phyloP scores from a whole-genome alignment of 345 rosid genomes.

The Camelina laxa region DNA sequence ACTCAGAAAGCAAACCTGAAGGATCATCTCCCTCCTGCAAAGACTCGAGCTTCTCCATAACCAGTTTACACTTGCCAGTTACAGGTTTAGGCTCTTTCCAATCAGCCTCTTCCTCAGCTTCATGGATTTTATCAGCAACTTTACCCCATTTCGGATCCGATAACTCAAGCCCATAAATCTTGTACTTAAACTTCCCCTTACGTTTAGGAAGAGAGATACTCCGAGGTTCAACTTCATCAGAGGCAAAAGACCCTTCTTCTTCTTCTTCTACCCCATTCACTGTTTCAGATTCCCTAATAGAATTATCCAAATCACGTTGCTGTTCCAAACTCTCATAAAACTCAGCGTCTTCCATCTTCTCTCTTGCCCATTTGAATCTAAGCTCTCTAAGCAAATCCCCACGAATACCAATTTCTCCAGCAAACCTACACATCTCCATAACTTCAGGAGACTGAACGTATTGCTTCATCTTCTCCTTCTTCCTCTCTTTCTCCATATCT shows the following conservation, averaged over 20 bases:
- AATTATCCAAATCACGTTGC: constrained; percentile 49
- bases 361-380: constrained; percentile 86
- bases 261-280: constrained; percentile 36
- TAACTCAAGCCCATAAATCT: constrained; percentile 91
- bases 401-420: constrained; percentile 84
- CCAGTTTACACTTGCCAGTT: constrained; percentile 70
- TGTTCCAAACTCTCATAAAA: constrained; percentile 62
- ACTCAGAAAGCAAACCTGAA: constrained; percentile 64
- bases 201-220: constrained; percentile 75
- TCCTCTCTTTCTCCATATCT: constrained; percentile 83
- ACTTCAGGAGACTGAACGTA: constrained; percentile 76
- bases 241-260: constrained; percentile 34
- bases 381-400: constrained; percentile 92
- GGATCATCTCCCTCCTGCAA: constrained; percentile 72
- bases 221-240: constrained; percentile 44
- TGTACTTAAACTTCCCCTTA: constrained; percentile 80
- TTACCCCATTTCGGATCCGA: constrained; percentile 82
- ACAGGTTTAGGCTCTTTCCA: constrained; percentile 76
- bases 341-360: constrained; percentile 86
- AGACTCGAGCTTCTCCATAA: constrained; percentile 70
- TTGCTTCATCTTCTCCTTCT: constrained; percentile 82
- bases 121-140: constrained; percentile 71
- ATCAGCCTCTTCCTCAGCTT: constrained; percentile 65
- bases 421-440: constrained; percentile 85
- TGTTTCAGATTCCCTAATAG: constrained; percentile 43